Evolutionary conservation across 495 filamentous ascomycete genomes (phyloP), one percentile per base, ranked within the genome.

Genomic region (Mycothermus thermophilus): DNA sequence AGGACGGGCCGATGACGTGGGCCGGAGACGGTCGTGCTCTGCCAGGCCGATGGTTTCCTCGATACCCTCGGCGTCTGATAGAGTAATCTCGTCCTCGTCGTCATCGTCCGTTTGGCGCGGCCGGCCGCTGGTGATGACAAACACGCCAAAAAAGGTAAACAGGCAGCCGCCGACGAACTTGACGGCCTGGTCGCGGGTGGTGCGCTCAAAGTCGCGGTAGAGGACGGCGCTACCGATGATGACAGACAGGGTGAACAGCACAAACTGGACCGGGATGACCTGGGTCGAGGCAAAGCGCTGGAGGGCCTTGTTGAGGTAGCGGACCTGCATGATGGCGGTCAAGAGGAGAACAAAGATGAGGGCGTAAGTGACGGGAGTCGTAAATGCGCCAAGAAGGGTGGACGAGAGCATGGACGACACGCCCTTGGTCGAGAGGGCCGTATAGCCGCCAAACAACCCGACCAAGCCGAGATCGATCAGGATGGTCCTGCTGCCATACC

Each of bases 191-290:
- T 71, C 63, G 17, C 62, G 50, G 0, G 73, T 74, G 6, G 83
- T 79, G 3, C 77, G 78, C 50, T 94, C 77, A 48, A 97, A 97
- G 55, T 97, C 90, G 5, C 85, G 75, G 51, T 95, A 97, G 8
- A 97, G 59, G 17, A 97, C 66, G 1, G 90, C 86, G 53, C 83
- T 92, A 29, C 90, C 90, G 33, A 93, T 71, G 47, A 97, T 96
- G 34, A 97, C 90, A 2, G 78, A 93, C 5, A 97, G 64, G 0
- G 90, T 97, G 54, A 97, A 97, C 25, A 93, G 68, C 17, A 97
- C 90, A 45, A 97, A 97, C 50, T 97, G 90, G 9, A 83, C 84
- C 2, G 90, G 90, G 34, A 97, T 95, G 41, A 97, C 90, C 47
- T 93, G 84, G 0, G 90, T 97, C 0, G 87, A 88, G 55, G 94